phyloP scores from a whole-genome alignment of 75 land plant genomes.

The Pinus tabuliformis region DNA sequence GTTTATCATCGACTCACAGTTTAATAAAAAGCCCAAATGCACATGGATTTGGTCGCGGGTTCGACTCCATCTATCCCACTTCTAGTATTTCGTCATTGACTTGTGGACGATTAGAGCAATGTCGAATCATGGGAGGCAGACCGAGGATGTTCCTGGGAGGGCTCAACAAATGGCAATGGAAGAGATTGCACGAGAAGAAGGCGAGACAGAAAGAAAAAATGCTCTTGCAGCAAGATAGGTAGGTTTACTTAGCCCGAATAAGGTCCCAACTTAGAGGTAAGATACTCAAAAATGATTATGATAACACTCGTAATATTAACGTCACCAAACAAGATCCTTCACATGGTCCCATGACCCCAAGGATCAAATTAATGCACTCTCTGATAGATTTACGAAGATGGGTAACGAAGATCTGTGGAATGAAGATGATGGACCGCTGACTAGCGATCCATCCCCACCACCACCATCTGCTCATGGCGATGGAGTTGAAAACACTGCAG shows the following conservation, averaged over 20 bases:
- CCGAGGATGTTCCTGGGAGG: too few species aligned
- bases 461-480: neutral
- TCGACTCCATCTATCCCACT: too few species aligned
- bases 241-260: conserved; percentile 52
- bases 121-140: too few species aligned
- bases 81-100: too few species aligned
- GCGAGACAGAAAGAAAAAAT: conserved; percentile 48
- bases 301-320: neutral
- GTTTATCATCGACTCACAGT: too few species aligned
- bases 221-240: conserved; percentile 48
- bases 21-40: too few species aligned
- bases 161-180: conserved; percentile 90
- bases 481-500: neutral
- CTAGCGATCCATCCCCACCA: neutral
- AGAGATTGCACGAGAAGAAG: conserved; percentile 72
- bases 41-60: too few species aligned
- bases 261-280: conserved; percentile 50
- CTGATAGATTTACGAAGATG: conserved; percentile 69
- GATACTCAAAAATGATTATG: neutral
- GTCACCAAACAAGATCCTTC: neutral
- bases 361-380: conserved; percentile 54
- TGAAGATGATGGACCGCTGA: conserved; percentile 69
- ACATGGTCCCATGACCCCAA: conserved; percentile 30
- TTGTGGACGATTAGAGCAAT: too few species aligned
- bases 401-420: conserved; percentile 88